These are phyloP conservation scores for Grosmannia huntii DNA, from an alignment of 2,329 filamentous ascomycete genomes.

Conservation along the genomic window DNA sequence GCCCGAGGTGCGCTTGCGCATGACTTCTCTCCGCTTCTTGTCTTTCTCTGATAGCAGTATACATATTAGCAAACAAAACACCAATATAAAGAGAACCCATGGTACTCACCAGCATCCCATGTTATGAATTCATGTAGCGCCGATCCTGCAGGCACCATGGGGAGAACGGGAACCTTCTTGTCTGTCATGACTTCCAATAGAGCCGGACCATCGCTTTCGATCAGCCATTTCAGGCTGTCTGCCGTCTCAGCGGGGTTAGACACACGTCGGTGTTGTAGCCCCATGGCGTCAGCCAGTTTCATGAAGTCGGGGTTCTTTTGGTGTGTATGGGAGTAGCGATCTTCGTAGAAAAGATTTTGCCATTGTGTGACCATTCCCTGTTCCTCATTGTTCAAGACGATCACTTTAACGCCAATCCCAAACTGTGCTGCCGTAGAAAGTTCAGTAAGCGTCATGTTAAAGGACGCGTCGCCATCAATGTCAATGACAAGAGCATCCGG, in stretches of 20 bases:
- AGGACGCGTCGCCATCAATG: constrained; percentile 96
- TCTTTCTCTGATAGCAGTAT: constrained; percentile 42
- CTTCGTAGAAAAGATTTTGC: constrained; percentile 96
- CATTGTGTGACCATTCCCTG: constrained; percentile 98
- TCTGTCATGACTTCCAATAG: constrained; percentile 87
- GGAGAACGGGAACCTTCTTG: constrained; percentile 85
- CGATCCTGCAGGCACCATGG: constrained; percentile 86
- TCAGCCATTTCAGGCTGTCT: constrained; percentile 74
- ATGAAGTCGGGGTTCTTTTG: constrained; percentile 94
- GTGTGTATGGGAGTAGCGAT: constrained; percentile 84
- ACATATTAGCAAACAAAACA: constrained; percentile 10
- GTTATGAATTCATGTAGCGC: constrained; percentile 88
- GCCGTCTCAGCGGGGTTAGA: constrained; percentile 64
- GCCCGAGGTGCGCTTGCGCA: constrained; percentile 48
- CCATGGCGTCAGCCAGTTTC: constrained; percentile 86
- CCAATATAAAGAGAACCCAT: not conserved
- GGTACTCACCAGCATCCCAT: constrained; percentile 59
- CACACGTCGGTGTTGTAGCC: constrained; percentile 60
- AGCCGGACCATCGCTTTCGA: constrained; percentile 80
- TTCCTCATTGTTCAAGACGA: constrained; percentile 92
- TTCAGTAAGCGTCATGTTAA: constrained; percentile 97
- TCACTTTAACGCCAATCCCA: constrained; percentile 91
- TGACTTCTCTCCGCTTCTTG: constrained; percentile 50
- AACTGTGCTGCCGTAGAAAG: constrained; percentile 88
- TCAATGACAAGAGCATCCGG: constrained; percentile 79